Conservation (phyloP, 352 stramenopile species). For the Phytophthora capsici region DNA sequence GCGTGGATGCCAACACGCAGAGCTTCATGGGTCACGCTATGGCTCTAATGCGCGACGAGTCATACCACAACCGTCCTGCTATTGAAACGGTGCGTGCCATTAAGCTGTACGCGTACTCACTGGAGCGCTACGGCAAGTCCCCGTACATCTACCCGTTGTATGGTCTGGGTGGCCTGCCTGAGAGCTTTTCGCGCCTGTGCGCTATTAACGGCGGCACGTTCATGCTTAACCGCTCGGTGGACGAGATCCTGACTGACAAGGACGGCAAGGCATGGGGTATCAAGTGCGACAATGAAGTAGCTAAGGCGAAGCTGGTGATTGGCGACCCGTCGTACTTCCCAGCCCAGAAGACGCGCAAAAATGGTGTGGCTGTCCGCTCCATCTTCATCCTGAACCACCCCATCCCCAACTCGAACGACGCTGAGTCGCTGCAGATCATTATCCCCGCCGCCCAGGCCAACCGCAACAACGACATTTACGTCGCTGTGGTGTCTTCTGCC, state of each 20-base stretch:
- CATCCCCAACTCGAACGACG: slow-evolving; percentile 96
- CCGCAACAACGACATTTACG: slow-evolving; percentile 98
- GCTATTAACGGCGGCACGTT: slow-evolving; percentile 99
- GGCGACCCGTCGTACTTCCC: slow-evolving; percentile 99
- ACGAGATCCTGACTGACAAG: slow-evolving; percentile 94
- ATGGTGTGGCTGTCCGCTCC: slow-evolving; percentile 96
- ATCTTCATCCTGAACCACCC: slow-evolving; percentile 99
- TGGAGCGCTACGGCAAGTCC: slow-evolving; percentile 96
- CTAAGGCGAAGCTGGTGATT: slow-evolving; percentile 98
- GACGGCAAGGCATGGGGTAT: slow-evolving; percentile 95
- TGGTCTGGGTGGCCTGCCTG: slow-evolving; percentile 97
- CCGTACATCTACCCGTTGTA: slow-evolving; percentile 99
- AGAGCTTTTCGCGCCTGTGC: slow-evolving; percentile 99
- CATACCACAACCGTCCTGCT: slow-evolving; percentile 86
- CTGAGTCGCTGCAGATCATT: slow-evolving; percentile 98
- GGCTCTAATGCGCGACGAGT: slow-evolving; percentile 96
- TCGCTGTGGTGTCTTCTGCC: slow-evolving; percentile 95
- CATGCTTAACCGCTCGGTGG: slow-evolving; percentile 98
- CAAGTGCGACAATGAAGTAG: slow-evolving; percentile 93
- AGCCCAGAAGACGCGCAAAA: slow-evolving; percentile 91
- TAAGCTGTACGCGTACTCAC: slow-evolving; percentile 98
- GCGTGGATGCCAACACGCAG: slow-evolving; percentile 97
- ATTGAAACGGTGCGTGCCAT: slow-evolving; percentile 96
- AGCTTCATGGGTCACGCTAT: slow-evolving; percentile 99
- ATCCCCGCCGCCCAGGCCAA: slow-evolving; percentile 97